Evolutionary conservation across 169 alveolate genomes (phyloP).

Genomic region (Toxoplasma gondii): DNA sequence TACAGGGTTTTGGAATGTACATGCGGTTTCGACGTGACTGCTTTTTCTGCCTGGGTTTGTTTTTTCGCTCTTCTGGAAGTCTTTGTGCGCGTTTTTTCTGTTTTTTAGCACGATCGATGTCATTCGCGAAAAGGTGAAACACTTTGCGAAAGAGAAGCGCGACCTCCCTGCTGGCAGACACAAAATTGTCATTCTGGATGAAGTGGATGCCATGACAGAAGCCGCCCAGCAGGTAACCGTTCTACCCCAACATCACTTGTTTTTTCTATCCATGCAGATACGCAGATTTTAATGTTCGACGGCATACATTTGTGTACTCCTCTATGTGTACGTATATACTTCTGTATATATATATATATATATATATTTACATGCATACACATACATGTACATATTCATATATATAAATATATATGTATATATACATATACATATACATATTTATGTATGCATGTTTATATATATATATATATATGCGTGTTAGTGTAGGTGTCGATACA

Average conservation of each 20-base stretch:
- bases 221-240: conserved; percentile 95
- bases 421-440: neutral
- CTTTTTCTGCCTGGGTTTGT: too few species aligned
- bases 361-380: neutral
- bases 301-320: neutral
- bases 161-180: conserved; percentile 94
- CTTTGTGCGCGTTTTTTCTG: too few species aligned
- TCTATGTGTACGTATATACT: too few species aligned
- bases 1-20: too few species aligned
- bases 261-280: neutral
- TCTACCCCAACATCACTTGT: neutral
- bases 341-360: too few species aligned
- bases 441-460: neutral
- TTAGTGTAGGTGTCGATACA: too few species aligned
- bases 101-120: conserved; percentile 96
- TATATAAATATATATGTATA: too few species aligned
- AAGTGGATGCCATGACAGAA: conserved; percentile 99
- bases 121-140: conserved; percentile 97
- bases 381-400: too few species aligned
- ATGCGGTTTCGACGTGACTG: too few species aligned
- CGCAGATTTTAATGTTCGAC: neutral
- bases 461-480: too few species aligned
- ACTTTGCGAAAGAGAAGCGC: conserved; percentile 95
- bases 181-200: conserved; percentile 98
- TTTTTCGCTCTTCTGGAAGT: too few species aligned